Evolutionary conservation across 768 basidiomycete species (phyloP), one percentile per base, ranked within the genome.

Genomic region (Lepiota venenata): DNA sequence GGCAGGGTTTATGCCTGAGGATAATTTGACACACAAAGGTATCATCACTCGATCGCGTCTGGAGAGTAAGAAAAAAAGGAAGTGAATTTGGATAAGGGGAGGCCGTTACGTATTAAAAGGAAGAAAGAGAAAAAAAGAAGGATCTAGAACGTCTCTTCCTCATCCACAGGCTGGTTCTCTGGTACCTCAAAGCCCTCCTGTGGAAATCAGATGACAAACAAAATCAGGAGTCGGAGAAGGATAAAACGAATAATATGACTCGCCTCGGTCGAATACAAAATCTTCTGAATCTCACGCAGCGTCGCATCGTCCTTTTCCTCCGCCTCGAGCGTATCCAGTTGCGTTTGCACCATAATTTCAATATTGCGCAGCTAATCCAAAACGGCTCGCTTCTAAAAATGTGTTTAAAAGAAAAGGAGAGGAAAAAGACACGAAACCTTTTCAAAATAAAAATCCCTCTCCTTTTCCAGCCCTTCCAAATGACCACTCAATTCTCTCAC

Each of bases 401-500:
- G 25, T 25, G 25, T n/a, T n/a, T n/a, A n/a, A n/a, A n/a, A n/a
- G n/a, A n/a, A n/a, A n/a, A n/a, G n/a, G n/a, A n/a, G n/a, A n/a
- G n/a, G n/a, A n/a, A n/a, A n/a, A n/a, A n/a, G n/a, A n/a, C n/a
- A 29, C 27, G n/a, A 29, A 29, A 96, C 95, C 83, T 98, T 99
- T 64, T 89, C 86, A 70, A 98, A 99, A 72, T 99, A 99, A 70
- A 99, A 98, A 69, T 98, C 95, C 43, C 95, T 76, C 72, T 99
- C 97, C 76, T 94, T 98, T 77, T 98, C 94, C 37, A 98, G 74
- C 1, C 91, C 91, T 66, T 95, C 93, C 59, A 97, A 74, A 64
- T 92, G 88, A 0, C 75, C 68, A 35, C 83, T 82, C 75, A 97
- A 77, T 58, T 98, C 97, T 58, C 82, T 79, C 52, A 97, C 74